Evolutionary conservation across 495 filamentous ascomycete genomes (phyloP).

Genomic region (Aspergillus cavernicola): DNA sequence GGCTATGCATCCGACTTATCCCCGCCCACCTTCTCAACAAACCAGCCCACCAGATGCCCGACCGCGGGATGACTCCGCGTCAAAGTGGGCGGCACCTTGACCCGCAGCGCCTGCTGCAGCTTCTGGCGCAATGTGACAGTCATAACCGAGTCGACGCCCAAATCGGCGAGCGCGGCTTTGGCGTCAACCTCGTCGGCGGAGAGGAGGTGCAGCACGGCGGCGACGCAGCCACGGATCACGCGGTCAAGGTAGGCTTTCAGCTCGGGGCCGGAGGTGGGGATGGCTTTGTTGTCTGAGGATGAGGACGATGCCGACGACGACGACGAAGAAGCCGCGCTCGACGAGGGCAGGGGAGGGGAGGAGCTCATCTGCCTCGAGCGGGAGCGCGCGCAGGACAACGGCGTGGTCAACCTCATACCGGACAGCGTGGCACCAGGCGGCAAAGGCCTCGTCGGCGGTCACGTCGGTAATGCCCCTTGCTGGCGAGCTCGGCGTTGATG

Average conservation of each 20-base stretch:
- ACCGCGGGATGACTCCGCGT: constrained; percentile 39
- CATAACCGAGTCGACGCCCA: constrained; percentile 46
- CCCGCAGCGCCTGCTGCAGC: constrained; percentile 32
- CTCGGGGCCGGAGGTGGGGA: constrained; percentile 21
- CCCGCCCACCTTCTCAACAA: no score
- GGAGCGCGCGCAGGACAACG: constrained; percentile 29
- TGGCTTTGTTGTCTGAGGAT: no score
- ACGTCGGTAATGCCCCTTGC: constrained; percentile 42
- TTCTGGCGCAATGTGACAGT: constrained; percentile 34
- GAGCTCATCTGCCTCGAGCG: constrained; percentile 23
- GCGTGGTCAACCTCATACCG: constrained; percentile 34
- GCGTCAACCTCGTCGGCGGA: constrained; percentile 32
- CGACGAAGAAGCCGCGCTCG: no score
- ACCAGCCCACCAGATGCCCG: constrained; percentile 27
- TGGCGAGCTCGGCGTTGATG: constrained; percentile 38
- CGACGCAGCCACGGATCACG: constrained; percentile 24
- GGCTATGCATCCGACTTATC: no score
- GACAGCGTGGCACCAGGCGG: constrained; percentile 37
- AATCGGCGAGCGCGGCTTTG: constrained; percentile 29
- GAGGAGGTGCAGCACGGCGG: constrained; percentile 23
- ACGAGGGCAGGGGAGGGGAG: constrained; percentile 20
- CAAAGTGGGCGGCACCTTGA: constrained; percentile 43
- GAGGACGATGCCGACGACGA: no score
- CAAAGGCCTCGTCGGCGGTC: constrained; percentile 39
- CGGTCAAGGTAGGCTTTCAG: constrained; percentile 23